Evolutionary conservation across 2,329 filamentous ascomycete species (phyloP).

Genomic region (Magnaporthiopsis incrustans): DNA sequence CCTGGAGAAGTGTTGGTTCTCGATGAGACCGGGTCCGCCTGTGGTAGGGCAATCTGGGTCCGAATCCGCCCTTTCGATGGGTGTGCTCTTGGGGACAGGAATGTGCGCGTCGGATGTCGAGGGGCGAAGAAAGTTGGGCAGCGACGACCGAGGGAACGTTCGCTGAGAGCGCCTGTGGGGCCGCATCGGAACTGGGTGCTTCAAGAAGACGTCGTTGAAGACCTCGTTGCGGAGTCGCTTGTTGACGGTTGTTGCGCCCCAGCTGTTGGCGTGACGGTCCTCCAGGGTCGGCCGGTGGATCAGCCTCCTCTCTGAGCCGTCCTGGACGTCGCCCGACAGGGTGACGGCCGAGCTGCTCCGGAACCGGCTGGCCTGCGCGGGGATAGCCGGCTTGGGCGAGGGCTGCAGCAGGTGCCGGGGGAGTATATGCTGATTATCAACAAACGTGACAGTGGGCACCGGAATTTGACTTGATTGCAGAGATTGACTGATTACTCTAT

Average conservation of each 20-base stretch:
- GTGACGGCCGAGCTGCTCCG: slow-evolving; percentile 5
- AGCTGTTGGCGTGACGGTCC: slow-evolving; percentile 55
- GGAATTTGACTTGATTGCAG: slow-evolving; percentile 56
- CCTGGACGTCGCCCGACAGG: slow-evolving; percentile 1
- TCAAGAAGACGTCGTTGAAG: slow-evolving; percentile 83
- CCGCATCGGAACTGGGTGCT: slow-evolving; percentile 55
- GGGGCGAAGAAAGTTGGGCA: slow-evolving; percentile 3
- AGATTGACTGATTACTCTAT: slow-evolving; percentile 62
- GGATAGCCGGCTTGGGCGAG: slow-evolving; percentile 21
- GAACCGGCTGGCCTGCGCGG: background rate
- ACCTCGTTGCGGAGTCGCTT: slow-evolving; percentile 82
- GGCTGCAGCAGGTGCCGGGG: slow-evolving; percentile 73
- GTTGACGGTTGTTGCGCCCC: slow-evolving; percentile 91
- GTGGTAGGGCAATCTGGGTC: slow-evolving; percentile 1
- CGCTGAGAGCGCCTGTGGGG: slow-evolving; percentile 6
- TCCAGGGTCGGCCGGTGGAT: slow-evolving; percentile 38
- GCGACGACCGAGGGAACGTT: slow-evolving; percentile 7
- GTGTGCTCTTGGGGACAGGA: background rate
- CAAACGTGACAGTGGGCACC: slow-evolving; percentile 84
- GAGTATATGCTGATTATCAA: slow-evolving; percentile 90
- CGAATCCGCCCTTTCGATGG: slow-evolving; percentile 3
- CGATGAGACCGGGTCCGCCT: background rate
- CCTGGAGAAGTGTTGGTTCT: background rate
- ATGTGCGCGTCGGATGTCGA: background rate
- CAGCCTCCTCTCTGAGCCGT: background rate